Evolutionary conservation across 768 basidiomycete genomes (phyloP), one percentile per base, ranked within the genome.

Genomic region (Kwoniella pini): DNA sequence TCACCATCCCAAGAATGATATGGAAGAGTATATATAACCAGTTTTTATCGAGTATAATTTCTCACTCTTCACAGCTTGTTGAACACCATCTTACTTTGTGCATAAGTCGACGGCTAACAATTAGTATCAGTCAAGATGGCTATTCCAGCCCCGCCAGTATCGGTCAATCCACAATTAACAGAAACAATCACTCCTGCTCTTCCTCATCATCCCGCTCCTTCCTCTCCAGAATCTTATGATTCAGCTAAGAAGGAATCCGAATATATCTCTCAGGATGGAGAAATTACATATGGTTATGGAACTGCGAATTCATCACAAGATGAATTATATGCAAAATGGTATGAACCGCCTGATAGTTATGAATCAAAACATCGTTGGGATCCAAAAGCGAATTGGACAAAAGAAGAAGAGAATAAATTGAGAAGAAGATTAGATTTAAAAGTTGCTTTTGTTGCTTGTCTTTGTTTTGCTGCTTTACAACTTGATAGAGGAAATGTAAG

Each of bases 311-410:
- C 36, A 17, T 54, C 52, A 24, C 21, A 26, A 4, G 36, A 39
- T 39, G 36, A 39, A 6, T 12, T 54, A 22, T 26, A 54, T 30
- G 33, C 52, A 33, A 70, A 62, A 40, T 65, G 52, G 36, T 65
- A 66, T 33, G 63, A 60, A 24, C 69, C 66, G 5, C 65, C 68
- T 21, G 65, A 70, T 33, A 42, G 48, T 10, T 70, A 68, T 42
- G 69, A 70, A 49, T 62, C 56, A 24, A 65, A 67, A 39, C 69
- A 70, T 54, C 59, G 69, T 38, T 70, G 60, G 61, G 69, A 70
- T 58, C 66, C 69, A 3, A 51, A 49, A 43, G 69, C 69, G 3
- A 62, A 46, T 10, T 70, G 69, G 69, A 70, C 69, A 13, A 30
- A 48, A 2, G 66, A 67, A 38, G 69, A 70, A 48, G 43, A 68